Conservation (phyloP, 2,329 filamentous ascomycete species). For the Alternaria arborescens region DNA sequence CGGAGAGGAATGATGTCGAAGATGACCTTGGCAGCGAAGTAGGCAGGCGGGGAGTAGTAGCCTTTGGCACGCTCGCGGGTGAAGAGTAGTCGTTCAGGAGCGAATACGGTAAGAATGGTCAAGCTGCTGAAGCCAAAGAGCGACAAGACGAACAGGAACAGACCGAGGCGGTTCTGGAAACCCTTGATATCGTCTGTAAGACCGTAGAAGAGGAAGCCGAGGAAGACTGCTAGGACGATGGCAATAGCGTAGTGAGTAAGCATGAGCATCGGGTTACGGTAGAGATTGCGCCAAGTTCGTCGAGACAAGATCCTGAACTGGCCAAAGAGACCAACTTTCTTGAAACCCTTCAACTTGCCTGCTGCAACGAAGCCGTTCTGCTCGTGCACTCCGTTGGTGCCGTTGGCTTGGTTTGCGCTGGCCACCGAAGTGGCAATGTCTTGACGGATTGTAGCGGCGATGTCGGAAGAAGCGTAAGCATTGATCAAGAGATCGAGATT, state of each 20-base stretch:
- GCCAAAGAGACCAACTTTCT: constrained; percentile 77
- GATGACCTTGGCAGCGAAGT: constrained; percentile 95
- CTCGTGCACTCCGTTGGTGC: constrained; percentile 64
- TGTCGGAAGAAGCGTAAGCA: constrained; percentile 79
- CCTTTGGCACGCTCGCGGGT: constrained; percentile 94
- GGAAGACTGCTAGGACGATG: constrained; percentile 91
- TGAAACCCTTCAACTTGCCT: constrained; percentile 78
- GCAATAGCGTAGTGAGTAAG: constrained; percentile 97
- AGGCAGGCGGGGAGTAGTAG: constrained; percentile 92
- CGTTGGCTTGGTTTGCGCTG: constrained; percentile 72
- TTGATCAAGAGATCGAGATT: constrained; percentile 84
- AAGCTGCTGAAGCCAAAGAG: constrained; percentile 97
- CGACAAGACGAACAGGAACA: constrained; percentile 97
- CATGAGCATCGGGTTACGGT: constrained; percentile 98
- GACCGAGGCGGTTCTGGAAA: constrained; percentile 94
- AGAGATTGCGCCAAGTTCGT: constrained; percentile 95
- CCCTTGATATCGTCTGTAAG: constrained; percentile 95
- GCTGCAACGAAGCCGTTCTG: constrained; percentile 63
- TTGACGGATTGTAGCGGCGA: constrained; percentile 75
- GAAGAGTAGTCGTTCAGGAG: constrained; percentile 87
- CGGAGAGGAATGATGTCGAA: constrained; percentile 97
- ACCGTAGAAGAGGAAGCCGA: constrained; percentile 95
- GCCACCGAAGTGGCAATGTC: constrained; percentile 78
- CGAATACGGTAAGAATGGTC: constrained; percentile 92
- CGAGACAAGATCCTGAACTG: constrained; percentile 91